Base-by-base conservation (phyloP, 306 rosid species). In the Prosopis cineraria region DNA sequence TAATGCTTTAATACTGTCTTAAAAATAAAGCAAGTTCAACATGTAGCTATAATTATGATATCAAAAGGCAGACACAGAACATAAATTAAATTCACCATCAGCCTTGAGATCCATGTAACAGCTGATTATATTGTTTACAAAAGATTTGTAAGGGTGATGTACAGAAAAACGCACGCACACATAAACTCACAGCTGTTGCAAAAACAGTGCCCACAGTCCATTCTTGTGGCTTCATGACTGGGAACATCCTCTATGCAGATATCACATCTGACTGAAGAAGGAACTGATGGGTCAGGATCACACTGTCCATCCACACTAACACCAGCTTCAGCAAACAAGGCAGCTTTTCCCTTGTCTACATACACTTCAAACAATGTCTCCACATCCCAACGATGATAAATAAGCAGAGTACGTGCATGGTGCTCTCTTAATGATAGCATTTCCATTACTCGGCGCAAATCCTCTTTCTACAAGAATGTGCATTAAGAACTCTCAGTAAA, bases 171-270 rank as follows among this genome's bases (percentile, higher is more conserved):
- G 3, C 47, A n/a, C 1, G 1, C 12, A 62, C 81, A 44, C 36
- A 39, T 70, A 68, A 25, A 82, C 98, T 90, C 90, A 96, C 99
- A 96, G 63, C 36, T 56, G 76, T 96, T 96, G 91, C 99, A 96
- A 85, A 87, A 96, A 87, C 98, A 86, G 85, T 96, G 99, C 69
- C 97, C 94, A 64, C 99, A 96, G 65, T 91, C 98, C 97, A 91
- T 89, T 81, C 85, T 90, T 30, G 99, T 96, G 33, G 89, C 72
- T 72, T 91, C 93, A 43, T 68, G 56, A 58, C 86, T 44, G 36
- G 94, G 85, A 56, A 93, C 82, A 45, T 93, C 97, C 33, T 96
- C 99, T 30, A 93, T 88, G 83, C 99, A 96, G 80, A 96, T 87
- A 71, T 82, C 89, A 14, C 99, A 96, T 85, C 71, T 84, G 36